phyloP scores from a whole-genome alignment of 192 early-diverging fungal species.

The Rhizoclosmatium sp. region DNA sequence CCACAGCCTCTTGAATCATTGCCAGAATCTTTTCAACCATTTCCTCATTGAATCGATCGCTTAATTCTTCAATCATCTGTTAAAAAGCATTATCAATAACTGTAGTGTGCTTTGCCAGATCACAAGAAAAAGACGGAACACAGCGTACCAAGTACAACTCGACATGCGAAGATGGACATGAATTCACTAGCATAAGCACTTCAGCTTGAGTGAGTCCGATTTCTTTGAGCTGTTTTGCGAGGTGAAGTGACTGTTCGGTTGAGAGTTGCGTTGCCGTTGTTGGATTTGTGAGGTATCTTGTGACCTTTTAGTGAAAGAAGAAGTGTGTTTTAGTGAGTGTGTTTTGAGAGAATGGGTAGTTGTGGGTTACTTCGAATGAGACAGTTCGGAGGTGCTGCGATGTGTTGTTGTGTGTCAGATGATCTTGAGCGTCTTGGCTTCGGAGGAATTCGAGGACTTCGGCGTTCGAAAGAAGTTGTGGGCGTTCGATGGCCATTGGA shows the following conservation, averaged over 20 bases:
- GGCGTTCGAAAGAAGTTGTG: constrained; percentile 15
- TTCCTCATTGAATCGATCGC: constrained; percentile 27
- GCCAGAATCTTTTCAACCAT: constrained; percentile 21
- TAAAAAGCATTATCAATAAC: neutral
- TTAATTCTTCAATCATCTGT: constrained; percentile 30
- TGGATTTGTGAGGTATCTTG: constrained; percentile 21
- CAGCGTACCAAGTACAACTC: constrained; percentile 22
- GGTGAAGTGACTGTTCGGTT: neutral
- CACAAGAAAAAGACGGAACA: neutral
- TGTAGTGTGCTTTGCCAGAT: neutral
- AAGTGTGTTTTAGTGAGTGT: neutral
- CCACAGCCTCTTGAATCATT: constrained; percentile 10
- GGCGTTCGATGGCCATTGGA: neutral
- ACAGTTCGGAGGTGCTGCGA: constrained; percentile 29
- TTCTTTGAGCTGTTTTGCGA: constrained; percentile 12
- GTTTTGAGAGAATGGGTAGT: neutral
- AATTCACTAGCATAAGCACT: constrained; percentile 17
- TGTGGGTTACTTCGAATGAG: constrained; percentile 17
- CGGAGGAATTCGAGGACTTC: constrained; percentile 28
- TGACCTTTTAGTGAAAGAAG: constrained; percentile 4
- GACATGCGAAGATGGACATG: constrained; percentile 14
- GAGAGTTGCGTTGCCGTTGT: neutral
- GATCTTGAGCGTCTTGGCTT: constrained; percentile 16
- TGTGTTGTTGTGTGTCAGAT: constrained; percentile 7
- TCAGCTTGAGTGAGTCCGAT: constrained; percentile 24